phyloP scores from a whole-genome alignment of 2,329 filamentous ascomycete species.

The Claviceps lovelessii region DNA sequence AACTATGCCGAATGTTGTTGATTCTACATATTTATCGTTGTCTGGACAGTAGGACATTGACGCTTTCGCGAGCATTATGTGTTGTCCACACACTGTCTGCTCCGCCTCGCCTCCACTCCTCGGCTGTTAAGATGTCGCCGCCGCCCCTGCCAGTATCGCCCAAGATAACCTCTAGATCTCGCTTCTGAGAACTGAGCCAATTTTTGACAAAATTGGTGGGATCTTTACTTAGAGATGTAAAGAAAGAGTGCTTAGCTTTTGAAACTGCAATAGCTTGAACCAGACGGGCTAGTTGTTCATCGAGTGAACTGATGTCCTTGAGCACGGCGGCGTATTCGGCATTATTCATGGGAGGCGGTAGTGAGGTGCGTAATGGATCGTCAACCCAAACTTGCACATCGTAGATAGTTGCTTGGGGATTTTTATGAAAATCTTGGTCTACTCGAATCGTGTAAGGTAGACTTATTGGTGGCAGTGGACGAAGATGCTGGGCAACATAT shows the following conservation, averaged over 20 bases:
- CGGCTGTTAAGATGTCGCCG: constrained; percentile 38
- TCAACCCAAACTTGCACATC: constrained; percentile 76
- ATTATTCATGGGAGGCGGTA: constrained; percentile 52
- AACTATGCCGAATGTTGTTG: not conserved
- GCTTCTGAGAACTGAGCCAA: constrained; percentile 84
- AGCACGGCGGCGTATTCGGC: constrained; percentile 57
- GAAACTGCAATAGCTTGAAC: constrained; percentile 71
- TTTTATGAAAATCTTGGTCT: constrained; percentile 65
- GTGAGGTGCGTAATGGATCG: constrained; percentile 59
- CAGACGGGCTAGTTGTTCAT: constrained; percentile 73
- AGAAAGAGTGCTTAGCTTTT: constrained; percentile 84
- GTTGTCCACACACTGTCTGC: constrained; percentile 41
- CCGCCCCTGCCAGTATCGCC: constrained; percentile 61
- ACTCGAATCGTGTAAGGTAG: constrained; percentile 88
- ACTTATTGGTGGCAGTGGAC: constrained; percentile 64
- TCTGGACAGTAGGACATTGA: constrained; percentile 45
- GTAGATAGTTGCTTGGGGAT: constrained; percentile 70
- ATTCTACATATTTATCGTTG: constrained; percentile 21
- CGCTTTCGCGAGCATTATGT: constrained; percentile 46
- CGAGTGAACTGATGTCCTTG: constrained; percentile 59
- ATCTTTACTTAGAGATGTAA: constrained; percentile 62
- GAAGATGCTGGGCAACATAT: constrained; percentile 64
- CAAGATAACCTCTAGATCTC: constrained; percentile 76
- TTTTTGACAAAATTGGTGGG: constrained; percentile 71
- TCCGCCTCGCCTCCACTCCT: constrained; percentile 56